Base-by-base conservation (phyloP, 306 rosid species). In the Cicer arietinum region DNA sequence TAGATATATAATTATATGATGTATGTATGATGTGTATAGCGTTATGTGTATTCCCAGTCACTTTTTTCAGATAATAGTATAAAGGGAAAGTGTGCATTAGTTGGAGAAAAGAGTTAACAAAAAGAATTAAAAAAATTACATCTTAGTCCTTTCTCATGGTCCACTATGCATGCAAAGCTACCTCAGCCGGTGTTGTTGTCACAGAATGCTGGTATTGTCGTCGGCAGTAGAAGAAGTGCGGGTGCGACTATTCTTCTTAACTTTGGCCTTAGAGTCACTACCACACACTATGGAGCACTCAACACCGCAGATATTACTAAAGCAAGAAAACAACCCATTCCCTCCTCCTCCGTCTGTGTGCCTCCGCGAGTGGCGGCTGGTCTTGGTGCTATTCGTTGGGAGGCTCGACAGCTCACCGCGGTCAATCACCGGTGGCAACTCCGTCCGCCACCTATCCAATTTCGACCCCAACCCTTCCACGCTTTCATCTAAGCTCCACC, bases 241-340 rank as follows among this genome's bases (percentile, higher is more conserved):
- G 20, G 13, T 60, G 63, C 88, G 81, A 10, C 48, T 41, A 2
- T 77, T 82, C 75, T 88, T 91, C 25, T 60, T 60, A 10, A 17
- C 66, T 10, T 35, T 60, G 67, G 61, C 65, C 37, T 56, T 71
- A 1, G 65, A 2, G 14, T 74, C 84, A 5, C 89, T 82, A 6
- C 96, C 94, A 72, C 94, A 94, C 0, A 90, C 94, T 5, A 93
- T 82, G 69, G 93, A 79, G 80, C 96, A 93, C 60, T 91, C 85
- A 14, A 82, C 60, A 0, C 97, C 97, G 4, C 96, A 93, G 2
- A 93, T 91, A 37, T 79, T 93, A 58, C 98, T 88, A 39, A 93
- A 93, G 81, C 98, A 91, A 1, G 97, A 94, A 67, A 94, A 94
- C 39, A 94, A 73, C 11, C 82, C 82, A 41, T 17, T n/a, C 0